These are phyloP conservation scores for Phylloporus arenicola DNA, from an alignment of 768 basidiomycete genomes.

Conservation along the genomic window DNA sequence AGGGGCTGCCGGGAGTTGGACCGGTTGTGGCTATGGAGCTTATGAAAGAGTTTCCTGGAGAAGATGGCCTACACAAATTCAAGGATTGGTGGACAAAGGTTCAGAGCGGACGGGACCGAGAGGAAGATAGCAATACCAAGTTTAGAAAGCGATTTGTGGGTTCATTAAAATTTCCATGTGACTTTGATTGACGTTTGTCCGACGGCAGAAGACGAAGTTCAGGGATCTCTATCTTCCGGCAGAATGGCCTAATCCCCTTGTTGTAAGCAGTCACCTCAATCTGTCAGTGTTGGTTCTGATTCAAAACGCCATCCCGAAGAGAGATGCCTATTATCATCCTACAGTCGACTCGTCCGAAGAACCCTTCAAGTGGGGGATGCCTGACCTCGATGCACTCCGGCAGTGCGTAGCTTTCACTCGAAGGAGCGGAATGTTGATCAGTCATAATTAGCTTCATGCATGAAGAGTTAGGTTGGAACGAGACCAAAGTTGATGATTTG, in stretches of 20 bases:
- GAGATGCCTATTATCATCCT: conserved; percentile 91
- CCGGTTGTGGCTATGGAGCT: conserved; percentile 97
- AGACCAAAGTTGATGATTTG: conserved; percentile 81
- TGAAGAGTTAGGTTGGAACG: conserved; percentile 77
- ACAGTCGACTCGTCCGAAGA: conserved; percentile 88
- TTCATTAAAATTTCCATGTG: conserved; percentile 8
- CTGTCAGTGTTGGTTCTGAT: conserved; percentile 2
- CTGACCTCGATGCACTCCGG: conserved; percentile 91
- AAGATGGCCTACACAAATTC: conserved; percentile 79
- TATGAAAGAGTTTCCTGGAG: conserved; percentile 86
- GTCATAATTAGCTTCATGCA: conserved; percentile 51
- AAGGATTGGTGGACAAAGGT: conserved; percentile 93
- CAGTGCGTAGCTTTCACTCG: conserved; percentile 42
- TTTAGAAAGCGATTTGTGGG: conserved; percentile 85
- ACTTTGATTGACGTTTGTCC: conserved; percentile 4
- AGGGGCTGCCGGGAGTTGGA: conserved; percentile 87
- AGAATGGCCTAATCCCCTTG: conserved; percentile 91
- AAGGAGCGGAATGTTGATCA: conserved; percentile 10
- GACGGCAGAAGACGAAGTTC: conserved; percentile 78
- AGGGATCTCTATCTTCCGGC: conserved; percentile 71
- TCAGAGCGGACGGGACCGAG: conserved; percentile 80
- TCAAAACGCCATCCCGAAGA: conserved; percentile 37
- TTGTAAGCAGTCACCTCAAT: conserved; percentile 48
- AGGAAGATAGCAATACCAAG: conserved; percentile 64
- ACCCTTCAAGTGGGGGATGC: conserved; percentile 93